Base-by-base conservation (phyloP, 257 asterid species). In the Pogostemon cablin region DNA sequence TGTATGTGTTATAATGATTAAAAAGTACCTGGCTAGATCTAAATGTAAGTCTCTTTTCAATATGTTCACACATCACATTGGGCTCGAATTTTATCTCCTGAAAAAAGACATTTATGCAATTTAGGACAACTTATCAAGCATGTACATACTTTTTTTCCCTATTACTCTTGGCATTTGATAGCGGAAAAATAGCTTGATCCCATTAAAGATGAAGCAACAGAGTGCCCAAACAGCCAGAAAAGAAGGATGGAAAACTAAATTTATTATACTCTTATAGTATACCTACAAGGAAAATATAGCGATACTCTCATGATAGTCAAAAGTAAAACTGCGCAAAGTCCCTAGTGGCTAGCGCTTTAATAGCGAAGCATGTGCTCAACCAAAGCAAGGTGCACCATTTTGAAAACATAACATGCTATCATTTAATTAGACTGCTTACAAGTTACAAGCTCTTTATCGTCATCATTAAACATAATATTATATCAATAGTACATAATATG, bases 41-140 rank as follows among this genome's bases (percentile, higher is more conserved):
- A 75, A 82, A 86, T 9, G 89, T 53, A 38, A 62, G 39, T 48
- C 62, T 72, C 77, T 75, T 81, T 59, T 86, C 81, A n/a, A 82
- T 77, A 58, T 46, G 83, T 55, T 82, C 86, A 70, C 89, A 86
- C 76, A 71, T 77, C 75, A 82, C 81, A 69, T 12, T 49, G n/a
- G 86, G 85, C 48, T 73, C 81, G 41, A 78, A 82, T 64, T 84
- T 84, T 53, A 84, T 82, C 81, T 86, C 89, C 92, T 84, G 79
- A 44, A 68, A 73, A 70, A 43, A 50, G 41, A 79, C 17, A 66
- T 67, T 34, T 43, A 40, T 37, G 52, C 76, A 71, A 78, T 64
- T 62, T 65, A 20, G 10, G 47, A 5, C 7, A 1, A 50, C 64
- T 41, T 70, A 39, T 60, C 17, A 43, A 47, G 65, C 44, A 58